These are phyloP conservation scores for Lobosporangium transversale DNA, from an alignment of 192 early-diverging fungal species.

Conservation along the genomic window DNA sequence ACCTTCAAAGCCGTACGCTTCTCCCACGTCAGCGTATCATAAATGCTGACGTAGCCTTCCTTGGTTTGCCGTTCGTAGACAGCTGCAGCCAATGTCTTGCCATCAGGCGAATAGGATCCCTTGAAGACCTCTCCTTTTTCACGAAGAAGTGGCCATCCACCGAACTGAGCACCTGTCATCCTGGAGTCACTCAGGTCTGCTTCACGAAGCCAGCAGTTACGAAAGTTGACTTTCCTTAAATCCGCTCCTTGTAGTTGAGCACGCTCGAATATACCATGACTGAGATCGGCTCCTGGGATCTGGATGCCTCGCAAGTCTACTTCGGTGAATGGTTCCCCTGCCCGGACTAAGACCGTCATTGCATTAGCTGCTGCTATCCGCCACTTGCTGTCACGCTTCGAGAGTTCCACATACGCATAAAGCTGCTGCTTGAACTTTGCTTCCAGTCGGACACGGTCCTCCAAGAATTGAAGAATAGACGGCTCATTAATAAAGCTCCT, in stretches of 20 bases:
- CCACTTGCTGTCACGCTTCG: background rate
- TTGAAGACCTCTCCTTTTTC: background rate
- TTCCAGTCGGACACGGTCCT: background rate
- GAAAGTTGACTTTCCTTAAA: background rate
- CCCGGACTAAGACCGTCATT: background rate
- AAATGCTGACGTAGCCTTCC: background rate
- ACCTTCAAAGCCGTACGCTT: no score
- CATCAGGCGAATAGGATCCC: background rate
- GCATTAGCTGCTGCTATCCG: background rate
- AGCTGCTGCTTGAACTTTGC: background rate
- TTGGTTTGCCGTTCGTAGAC: no score
- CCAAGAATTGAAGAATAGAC: background rate
- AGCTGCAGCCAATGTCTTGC: background rate
- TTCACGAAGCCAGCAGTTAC: background rate
- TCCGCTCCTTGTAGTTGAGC: background rate
- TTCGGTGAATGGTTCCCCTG: background rate
- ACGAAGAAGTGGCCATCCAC: background rate
- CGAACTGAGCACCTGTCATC: background rate
- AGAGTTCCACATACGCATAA: background rate
- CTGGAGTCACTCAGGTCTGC: background rate
- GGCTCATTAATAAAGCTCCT: background rate
- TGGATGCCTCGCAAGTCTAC: background rate
- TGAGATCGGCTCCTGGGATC: background rate
- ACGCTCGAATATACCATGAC: background rate
- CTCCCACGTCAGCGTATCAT: background rate